phyloP scores from a whole-genome alignment of 805 yeast genomes.

The Sugiyamaella qingdaonensis region DNA sequence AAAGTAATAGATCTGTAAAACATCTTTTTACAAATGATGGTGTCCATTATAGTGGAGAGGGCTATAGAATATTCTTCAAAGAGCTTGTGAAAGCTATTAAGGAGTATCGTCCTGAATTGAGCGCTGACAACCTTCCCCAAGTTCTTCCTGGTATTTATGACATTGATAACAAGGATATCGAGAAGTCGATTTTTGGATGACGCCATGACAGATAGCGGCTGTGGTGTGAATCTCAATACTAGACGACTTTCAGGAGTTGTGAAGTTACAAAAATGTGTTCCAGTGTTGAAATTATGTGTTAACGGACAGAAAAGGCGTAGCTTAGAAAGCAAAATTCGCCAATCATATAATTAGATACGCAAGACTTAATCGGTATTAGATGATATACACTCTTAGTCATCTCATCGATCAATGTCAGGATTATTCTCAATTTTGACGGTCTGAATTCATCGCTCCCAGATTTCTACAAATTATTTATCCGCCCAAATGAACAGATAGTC shows the following conservation, averaged over 20 bases:
- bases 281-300: no score
- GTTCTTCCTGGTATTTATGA: not conserved
- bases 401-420: no score
- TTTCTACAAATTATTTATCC: not conserved
- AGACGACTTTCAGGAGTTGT: not conserved
- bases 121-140: not conserved
- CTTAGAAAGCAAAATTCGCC: no score
- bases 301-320: no score
- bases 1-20: constrained; percentile 10
- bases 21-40: constrained; percentile 46
- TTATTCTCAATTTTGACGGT: no score
- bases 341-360: no score
- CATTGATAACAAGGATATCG: constrained; percentile 1
- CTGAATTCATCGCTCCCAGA: no score
- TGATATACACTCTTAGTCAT: no score
- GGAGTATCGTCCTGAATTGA: constrained; percentile 44
- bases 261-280: no score
- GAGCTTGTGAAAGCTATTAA: constrained; percentile 40
- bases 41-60: constrained; percentile 54
- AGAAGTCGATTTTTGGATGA: not conserved
- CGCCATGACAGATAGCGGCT: not conserved
- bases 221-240: not conserved
- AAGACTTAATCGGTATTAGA: no score
- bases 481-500: not conserved
- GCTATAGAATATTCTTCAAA: constrained; percentile 47